These are phyloP conservation scores for Conidiobolus incongruus DNA, from an alignment of 371 early-diverging fungal genomes.

Conservation along the genomic window DNA sequence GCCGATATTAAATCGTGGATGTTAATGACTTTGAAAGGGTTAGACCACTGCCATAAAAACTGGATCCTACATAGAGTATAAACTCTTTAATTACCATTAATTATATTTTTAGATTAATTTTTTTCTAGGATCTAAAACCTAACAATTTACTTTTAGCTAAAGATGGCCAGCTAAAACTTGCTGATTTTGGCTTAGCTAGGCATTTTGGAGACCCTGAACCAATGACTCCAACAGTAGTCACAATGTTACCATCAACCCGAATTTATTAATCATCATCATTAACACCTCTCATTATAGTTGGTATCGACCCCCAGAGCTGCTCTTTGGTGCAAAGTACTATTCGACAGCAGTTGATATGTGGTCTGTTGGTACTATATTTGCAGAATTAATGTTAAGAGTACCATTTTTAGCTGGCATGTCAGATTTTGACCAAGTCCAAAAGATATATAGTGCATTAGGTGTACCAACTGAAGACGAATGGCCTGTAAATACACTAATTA, in stretches of 20 bases:
- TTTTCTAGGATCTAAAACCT: slow-evolving; percentile 90
- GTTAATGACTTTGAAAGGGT: slow-evolving; percentile 23
- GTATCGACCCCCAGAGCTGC: slow-evolving; percentile 98
- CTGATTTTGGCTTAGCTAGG: slow-evolving; percentile 98
- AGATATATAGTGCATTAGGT: slow-evolving; percentile 88
- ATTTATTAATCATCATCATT: neutral
- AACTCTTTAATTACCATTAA: neutral
- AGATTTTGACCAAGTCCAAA: slow-evolving; percentile 86
- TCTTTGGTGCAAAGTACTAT: slow-evolving; percentile 85
- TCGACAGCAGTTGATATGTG: slow-evolving; percentile 91
- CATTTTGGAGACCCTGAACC: slow-evolving; percentile 67
- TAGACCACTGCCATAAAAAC: slow-evolving; percentile 80
- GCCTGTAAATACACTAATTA: slow-evolving; percentile 36
- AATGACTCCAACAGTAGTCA: slow-evolving; percentile 90
- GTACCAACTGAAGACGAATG: slow-evolving; percentile 94
- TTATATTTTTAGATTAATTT: neutral
- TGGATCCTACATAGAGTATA: slow-evolving; percentile 82
- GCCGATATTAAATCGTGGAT: slow-evolving; percentile 98
- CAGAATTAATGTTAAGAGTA: slow-evolving; percentile 89
- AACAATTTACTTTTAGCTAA: slow-evolving; percentile 91
- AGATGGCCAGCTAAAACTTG: slow-evolving; percentile 88
- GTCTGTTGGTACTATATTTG: slow-evolving; percentile 98
- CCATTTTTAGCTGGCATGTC: slow-evolving; percentile 90
- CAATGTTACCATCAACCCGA: slow-evolving; percentile 23
- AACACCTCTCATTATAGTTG: slow-evolving; percentile 41